Evolutionary conservation across 768 basidiomycete genomes (phyloP).

Genomic region (Tylopilus balloui): DNA sequence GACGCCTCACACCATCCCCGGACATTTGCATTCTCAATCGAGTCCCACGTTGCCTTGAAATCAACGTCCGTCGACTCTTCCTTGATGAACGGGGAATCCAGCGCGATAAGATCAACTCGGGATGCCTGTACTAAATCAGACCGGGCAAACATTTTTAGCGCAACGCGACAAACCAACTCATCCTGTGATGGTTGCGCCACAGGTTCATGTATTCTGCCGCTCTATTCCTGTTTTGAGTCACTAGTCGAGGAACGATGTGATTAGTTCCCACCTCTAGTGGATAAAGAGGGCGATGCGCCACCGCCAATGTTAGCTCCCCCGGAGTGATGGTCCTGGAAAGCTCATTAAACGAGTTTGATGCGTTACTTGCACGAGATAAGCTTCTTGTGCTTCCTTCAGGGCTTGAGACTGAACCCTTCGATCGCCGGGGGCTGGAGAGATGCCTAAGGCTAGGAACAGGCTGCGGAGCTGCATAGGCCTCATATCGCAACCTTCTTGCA

Average conservation of each 20-base stretch:
- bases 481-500: conserved; percentile 58
- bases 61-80: conserved; percentile 26
- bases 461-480: conserved; percentile 63
- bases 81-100: conserved; percentile 65
- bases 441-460: conserved; percentile 43
- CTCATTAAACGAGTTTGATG: conserved; percentile 22
- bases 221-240: conserved; percentile 15
- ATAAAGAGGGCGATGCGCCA: conserved; percentile 15
- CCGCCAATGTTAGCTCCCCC: conserved; percentile 30
- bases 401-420: conserved; percentile 36
- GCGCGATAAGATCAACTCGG: conserved; percentile 58
- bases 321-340: conserved; percentile 29
- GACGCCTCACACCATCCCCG: conserved; percentile 70
- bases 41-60: conserved; percentile 58
- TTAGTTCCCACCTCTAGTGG: conserved; percentile 17
- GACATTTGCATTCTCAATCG: conserved; percentile 38
- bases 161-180: conserved; percentile 18
- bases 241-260: not conserved
- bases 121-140: conserved; percentile 31
- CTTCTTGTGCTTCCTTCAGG: conserved; percentile 31
- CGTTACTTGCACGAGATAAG: conserved; percentile 26
- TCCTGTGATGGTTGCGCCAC: conserved; percentile 5
- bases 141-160: not conserved
- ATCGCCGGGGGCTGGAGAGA: conserved; percentile 28
- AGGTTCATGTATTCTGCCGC: not conserved